phyloP scores from a whole-genome alignment of 1,284 basidiomycete species.

The Sanghuangporus baumii region DNA sequence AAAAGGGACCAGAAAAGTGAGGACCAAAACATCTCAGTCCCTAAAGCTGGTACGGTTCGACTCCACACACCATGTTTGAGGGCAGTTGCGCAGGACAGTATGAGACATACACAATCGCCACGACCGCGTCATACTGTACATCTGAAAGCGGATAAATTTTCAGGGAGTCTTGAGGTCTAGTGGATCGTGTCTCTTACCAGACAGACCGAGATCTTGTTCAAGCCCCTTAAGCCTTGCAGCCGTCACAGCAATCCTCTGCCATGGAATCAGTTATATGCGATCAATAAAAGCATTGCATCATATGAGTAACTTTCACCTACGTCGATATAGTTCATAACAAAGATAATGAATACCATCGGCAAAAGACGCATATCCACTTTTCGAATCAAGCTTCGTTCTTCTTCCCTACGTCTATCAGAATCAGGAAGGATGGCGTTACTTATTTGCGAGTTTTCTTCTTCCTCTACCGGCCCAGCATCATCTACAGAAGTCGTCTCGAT shows the following conservation, averaged over 20 bases:
- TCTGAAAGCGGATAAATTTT: slow-evolving; percentile 29
- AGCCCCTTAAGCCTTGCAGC: slow-evolving; percentile 58
- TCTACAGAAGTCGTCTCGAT: background rate
- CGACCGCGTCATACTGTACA: slow-evolving; percentile 51
- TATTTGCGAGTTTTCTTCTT: background rate
- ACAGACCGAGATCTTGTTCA: slow-evolving; percentile 48
- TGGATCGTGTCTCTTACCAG: slow-evolving; percentile 30
- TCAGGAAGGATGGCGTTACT: slow-evolving; percentile 30
- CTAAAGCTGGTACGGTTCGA: background rate
- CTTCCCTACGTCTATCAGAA: slow-evolving; percentile 13
- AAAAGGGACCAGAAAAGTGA: background rate
- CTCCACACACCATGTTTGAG: slow-evolving; percentile 50
- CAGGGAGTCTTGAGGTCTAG: background rate
- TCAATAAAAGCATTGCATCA: background rate
- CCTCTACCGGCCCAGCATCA: background rate
- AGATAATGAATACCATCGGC: slow-evolving; percentile 57
- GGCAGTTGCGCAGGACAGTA: slow-evolving; percentile 61
- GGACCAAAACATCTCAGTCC: background rate
- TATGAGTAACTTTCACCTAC: slow-evolving; percentile 27
- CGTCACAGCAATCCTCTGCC: slow-evolving; percentile 52
- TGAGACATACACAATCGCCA: slow-evolving; percentile 55
- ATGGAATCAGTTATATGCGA: background rate
- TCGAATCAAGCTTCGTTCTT: slow-evolving; percentile 40
- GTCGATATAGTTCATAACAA: slow-evolving; percentile 67
- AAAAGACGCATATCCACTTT: slow-evolving; percentile 54